Percentiles rank a stretch among this genome's conserved stretches.
These are phyloP conservation scores for Elasticomyces elasticus DNA, from an alignment of 495 filamentous ascomycete species.

Conservation along the genomic window DNA sequence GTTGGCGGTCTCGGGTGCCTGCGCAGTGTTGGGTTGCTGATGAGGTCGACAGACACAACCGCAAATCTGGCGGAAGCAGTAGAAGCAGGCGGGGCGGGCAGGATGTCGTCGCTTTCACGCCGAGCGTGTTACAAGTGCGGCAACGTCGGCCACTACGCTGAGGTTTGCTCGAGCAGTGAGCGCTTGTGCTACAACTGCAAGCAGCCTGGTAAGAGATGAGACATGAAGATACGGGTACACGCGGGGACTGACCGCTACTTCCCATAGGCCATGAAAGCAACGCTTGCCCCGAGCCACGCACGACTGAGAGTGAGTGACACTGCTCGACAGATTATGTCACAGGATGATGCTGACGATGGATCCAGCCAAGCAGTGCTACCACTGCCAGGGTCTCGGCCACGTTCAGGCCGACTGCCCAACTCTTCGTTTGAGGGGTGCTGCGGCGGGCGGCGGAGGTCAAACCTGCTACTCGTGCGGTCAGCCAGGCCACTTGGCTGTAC, in stretches of 20 bases:
- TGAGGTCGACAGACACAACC: background rate
- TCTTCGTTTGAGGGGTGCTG: slow-evolving; percentile 74
- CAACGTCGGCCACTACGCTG: slow-evolving; percentile 98
- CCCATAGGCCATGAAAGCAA: slow-evolving; percentile 87
- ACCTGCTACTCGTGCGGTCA: slow-evolving; percentile 96
- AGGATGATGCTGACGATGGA: slow-evolving; percentile 22
- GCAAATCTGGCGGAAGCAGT: background rate
- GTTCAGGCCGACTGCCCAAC: slow-evolving; percentile 99
- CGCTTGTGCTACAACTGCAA: slow-evolving; percentile 99
- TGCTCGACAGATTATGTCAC: background rate
- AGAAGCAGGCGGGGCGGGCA: slow-evolving; percentile 10
- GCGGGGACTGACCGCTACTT: slow-evolving; percentile 17
- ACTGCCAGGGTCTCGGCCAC: slow-evolving; percentile 96
- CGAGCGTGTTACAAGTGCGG: slow-evolving; percentile 99
- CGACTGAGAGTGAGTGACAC: slow-evolving; percentile 66
- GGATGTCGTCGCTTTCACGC: slow-evolving; percentile 87
- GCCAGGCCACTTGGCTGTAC: slow-evolving; percentile 76
- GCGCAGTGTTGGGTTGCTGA: background rate
- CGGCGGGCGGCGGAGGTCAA: slow-evolving; percentile 61
- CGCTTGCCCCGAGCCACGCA: slow-evolving; percentile 88
- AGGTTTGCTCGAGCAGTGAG: slow-evolving; percentile 93
- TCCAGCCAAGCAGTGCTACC: slow-evolving; percentile 95
- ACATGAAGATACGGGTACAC: background rate
- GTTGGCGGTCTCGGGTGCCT: background rate
- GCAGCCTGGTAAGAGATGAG: slow-evolving; percentile 28